Conservation (phyloP, 208 protist genomes). For the Strigomonas oncopelti region DNA sequence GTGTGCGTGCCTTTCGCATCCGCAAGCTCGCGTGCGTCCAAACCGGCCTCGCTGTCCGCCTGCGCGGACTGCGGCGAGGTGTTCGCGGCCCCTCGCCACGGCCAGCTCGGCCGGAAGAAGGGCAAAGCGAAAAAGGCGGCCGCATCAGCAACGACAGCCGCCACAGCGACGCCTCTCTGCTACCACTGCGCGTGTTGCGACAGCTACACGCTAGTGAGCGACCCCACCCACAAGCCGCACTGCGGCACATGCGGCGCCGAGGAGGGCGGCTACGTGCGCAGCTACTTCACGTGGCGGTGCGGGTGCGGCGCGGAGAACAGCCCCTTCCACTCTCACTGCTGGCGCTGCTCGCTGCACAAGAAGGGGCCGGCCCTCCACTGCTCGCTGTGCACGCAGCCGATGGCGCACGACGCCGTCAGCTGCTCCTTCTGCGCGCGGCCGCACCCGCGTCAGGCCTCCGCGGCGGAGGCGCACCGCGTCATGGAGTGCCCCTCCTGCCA, state of each 20-base stretch:
- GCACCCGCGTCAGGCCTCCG: conserved; percentile 41
- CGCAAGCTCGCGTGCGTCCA: neutral
- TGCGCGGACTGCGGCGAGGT: conserved; percentile 11
- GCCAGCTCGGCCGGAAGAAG: too few relatives aligned
- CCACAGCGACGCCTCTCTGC: neutral
- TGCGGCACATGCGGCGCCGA: conserved; percentile 4
- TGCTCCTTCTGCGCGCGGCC: conserved; percentile 30
- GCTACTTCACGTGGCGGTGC: conserved; percentile 69
- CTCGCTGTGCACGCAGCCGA: conserved; percentile 15
- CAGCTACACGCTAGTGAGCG: neutral
- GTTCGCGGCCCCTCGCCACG: too few relatives aligned
- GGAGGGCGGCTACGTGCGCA: conserved; percentile 11
- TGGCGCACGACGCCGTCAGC: neutral
- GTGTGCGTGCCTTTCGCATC: neutral
- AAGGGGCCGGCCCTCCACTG: conserved; percentile 13
- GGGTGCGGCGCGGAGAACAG: conserved; percentile 55
- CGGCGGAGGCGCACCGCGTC: conserved; percentile 18
- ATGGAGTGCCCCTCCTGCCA: conserved; percentile 42
- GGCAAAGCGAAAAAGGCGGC: too few relatives aligned
- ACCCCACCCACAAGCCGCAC: neutral
- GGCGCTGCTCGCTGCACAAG: conserved; percentile 30
- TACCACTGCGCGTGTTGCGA: neutral
- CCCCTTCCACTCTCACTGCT: conserved; percentile 46
- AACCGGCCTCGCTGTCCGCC: neutral
- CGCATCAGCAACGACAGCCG: too few relatives aligned